Conservation (phyloP, 345 rosid species). For the Rhizophora apiculata region DNA sequence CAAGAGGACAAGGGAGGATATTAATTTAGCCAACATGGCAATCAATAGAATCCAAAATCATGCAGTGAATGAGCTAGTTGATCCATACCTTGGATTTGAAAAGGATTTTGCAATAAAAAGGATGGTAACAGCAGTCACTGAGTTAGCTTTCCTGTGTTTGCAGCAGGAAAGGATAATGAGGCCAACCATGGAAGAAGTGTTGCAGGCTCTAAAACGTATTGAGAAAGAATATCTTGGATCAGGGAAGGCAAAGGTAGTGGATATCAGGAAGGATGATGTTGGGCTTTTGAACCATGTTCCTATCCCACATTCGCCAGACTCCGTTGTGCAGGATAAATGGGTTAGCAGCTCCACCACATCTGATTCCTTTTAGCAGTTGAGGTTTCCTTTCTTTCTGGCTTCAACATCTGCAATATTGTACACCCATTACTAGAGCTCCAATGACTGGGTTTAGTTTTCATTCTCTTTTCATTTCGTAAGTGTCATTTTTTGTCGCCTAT, state of each 20-base stretch:
- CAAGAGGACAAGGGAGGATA: slow-evolving; percentile 55
- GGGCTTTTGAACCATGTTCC: slow-evolving; percentile 44
- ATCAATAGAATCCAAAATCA: slow-evolving; percentile 61
- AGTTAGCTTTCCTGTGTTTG: slow-evolving; percentile 69
- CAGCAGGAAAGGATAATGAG: slow-evolving; percentile 73
- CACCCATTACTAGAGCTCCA: not conserved
- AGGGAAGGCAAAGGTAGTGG: slow-evolving; percentile 36
- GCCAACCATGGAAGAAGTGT: slow-evolving; percentile 73
- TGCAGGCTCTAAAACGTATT: slow-evolving; percentile 44
- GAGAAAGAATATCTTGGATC: slow-evolving; percentile 28
- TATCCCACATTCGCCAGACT: slow-evolving; percentile 50
- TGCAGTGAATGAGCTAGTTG: slow-evolving; percentile 58
- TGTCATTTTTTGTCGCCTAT: not conserved
- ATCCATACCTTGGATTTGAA: slow-evolving; percentile 62
- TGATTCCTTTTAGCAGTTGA: slow-evolving; percentile 29
- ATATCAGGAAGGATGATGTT: slow-evolving; percentile 46
- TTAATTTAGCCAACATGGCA: slow-evolving; percentile 80
- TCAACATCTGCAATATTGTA: not conserved
- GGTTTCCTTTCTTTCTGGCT: not conserved
- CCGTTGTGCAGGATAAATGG: slow-evolving; percentile 53
- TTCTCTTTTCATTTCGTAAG: not conserved
- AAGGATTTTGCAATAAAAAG: slow-evolving; percentile 35
- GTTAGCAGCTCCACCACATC: slow-evolving; percentile 41
- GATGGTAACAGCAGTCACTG: slow-evolving; percentile 52
- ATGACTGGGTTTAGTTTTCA: not conserved